Evolutionary conservation across 176 grass and related monocot species (phyloP).

Genomic region (Oryza brachyantha): DNA sequence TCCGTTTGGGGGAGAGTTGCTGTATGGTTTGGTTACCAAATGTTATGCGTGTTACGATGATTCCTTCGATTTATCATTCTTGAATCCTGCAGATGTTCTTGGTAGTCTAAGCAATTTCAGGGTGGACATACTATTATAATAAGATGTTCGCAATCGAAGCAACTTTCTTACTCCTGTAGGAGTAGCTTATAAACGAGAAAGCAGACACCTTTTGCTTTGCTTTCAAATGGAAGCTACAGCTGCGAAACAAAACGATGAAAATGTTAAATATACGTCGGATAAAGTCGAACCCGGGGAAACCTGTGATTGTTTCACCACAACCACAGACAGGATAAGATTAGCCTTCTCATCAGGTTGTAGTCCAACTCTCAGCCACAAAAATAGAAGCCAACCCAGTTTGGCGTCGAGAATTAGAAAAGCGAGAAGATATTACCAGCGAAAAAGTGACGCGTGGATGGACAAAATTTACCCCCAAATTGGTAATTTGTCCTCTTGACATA

Average conservation of each 20-base stretch:
- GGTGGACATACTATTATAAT: too few species aligned
- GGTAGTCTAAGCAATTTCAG: too few species aligned
- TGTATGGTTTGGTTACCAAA: too few species aligned
- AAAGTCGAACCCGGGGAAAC: background rate
- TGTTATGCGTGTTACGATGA: too few species aligned
- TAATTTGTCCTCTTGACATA: background rate
- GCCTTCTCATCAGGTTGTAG: background rate
- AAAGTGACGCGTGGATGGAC: conserved; percentile 13
- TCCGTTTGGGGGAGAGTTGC: too few species aligned
- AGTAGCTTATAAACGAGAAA: background rate
- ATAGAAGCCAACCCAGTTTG: background rate
- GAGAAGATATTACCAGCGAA: background rate
- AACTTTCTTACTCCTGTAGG: too few species aligned
- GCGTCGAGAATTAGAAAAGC: background rate
- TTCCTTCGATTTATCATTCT: too few species aligned
- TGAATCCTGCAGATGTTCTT: too few species aligned
- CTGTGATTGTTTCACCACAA: background rate
- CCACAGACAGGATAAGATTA: background rate
- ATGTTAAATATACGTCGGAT: background rate
- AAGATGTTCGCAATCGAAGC: too few species aligned
- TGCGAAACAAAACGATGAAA: background rate
- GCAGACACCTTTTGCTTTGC: background rate
- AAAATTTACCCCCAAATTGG: background rate
- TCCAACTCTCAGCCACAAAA: background rate
- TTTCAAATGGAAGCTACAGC: background rate